Percentiles rank a stretch among this genome's conserved stretches.
Evolutionary conservation across 2,329 filamentous ascomycete genomes (phyloP).

Genomic region (Aspergillus fumigatiaffinis): DNA sequence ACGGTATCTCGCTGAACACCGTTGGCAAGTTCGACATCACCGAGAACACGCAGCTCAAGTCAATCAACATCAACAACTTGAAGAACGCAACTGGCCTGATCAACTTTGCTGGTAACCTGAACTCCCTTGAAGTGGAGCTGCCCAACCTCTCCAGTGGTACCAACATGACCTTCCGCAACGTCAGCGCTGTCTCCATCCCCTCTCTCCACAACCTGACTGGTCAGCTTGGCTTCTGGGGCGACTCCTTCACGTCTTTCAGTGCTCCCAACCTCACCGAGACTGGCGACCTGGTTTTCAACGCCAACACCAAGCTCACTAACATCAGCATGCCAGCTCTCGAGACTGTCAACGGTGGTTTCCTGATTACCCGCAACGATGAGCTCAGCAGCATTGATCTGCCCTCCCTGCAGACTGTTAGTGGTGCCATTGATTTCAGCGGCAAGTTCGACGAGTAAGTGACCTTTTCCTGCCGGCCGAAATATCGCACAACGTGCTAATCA

Average conservation of each 20-base stretch:
- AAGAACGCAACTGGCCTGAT: constrained; percentile 68
- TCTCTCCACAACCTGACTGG: constrained; percentile 69
- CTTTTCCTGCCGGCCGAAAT: background rate
- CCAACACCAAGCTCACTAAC: constrained; percentile 61
- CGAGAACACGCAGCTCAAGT: constrained; percentile 80
- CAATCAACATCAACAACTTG: constrained; percentile 69
- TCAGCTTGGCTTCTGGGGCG: constrained; percentile 79
- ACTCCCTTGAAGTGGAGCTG: constrained; percentile 66
- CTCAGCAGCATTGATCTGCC: constrained; percentile 65
- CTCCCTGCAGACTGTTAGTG: constrained; percentile 64
- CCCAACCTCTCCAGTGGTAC: constrained; percentile 73
- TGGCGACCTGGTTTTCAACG: constrained; percentile 54
- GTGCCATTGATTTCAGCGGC: constrained; percentile 80
- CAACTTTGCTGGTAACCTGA: constrained; percentile 75
- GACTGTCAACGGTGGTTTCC: constrained; percentile 71
- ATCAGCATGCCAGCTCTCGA: constrained; percentile 68
- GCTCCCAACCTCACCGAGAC: constrained; percentile 46
- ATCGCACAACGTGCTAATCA: constrained; percentile 29
- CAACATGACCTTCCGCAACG: constrained; percentile 80
- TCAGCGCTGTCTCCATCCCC: constrained; percentile 69
- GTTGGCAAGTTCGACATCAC: constrained; percentile 73
- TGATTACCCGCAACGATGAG: constrained; percentile 84
- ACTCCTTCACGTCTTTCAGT: constrained; percentile 49
- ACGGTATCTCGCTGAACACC: constrained; percentile 74
- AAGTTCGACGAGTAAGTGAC: constrained; percentile 73